Base-by-base conservation (phyloP, 163 green algal genomes). In the Scenedesmus sp. region DNA sequence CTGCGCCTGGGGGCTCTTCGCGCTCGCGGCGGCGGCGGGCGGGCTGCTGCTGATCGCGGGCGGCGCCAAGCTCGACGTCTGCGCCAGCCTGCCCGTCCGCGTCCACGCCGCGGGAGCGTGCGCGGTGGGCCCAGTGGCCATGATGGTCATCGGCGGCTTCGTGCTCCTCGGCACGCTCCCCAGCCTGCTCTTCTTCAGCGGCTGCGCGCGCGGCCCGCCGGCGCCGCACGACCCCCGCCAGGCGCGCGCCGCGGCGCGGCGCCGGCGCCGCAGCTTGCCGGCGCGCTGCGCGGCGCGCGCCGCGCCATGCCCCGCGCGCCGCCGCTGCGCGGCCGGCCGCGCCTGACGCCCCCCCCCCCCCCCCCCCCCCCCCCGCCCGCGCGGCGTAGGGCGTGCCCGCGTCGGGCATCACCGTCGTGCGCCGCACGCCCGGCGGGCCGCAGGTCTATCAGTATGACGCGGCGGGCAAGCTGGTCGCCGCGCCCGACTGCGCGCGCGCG, bases 361-460 rank as follows among this genome's bases (percentile, higher is more conserved):
- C 10, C 5, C 18, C 5, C 10, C 13, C 51, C 26, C 51, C 26
- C 1, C 24, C 4, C 54, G 2, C 57, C 33, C 42, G n/a, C 31
- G 48, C 1, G n/a, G 2, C 48, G 66, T 48, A 75, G 66, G 66
- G 48, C 18, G 36, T 51, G 10, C 66, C 15, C 22, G 24, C 29
- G 29, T 76, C 67, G 28, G 67, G 51, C 36, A 62, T 76, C 22
- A 76, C 67, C 50, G 67, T 76, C 14, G 50, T 76, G 29, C 34
- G 67, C 17, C 50, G 56, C 31, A 76, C 67, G 53, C 26, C 24
- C 24, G 67, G 67, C 11, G 7, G 11, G 58, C 39, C 56, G 0
- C 53, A 70, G 3, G 42, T 78, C 6, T 78, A 53, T 56, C 70
- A 78, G 3, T 78, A 78, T 34, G 70, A 78, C 45, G 42, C n/a